phyloP scores from a whole-genome alignment of 2,329 filamentous ascomycete genomes.

The Pseudocercospora fuligena region DNA sequence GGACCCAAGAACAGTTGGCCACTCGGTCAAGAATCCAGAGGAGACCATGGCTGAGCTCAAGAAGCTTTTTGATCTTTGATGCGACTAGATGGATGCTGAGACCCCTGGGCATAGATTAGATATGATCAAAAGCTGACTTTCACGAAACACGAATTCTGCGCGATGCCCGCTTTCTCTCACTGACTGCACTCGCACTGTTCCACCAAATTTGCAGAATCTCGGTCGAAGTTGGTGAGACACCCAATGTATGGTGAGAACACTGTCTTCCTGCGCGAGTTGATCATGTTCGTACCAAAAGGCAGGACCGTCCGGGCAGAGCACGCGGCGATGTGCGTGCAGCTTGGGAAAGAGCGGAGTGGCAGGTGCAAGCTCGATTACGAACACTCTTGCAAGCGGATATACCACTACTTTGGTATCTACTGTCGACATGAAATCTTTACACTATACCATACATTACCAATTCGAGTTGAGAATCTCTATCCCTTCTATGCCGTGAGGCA shows the following conservation, averaged over 20 bases:
- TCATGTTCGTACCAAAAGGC: background rate
- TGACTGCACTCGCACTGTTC: background rate
- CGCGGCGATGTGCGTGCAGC: background rate
- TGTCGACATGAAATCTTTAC: background rate
- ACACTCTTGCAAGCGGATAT: background rate
- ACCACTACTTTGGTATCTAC: background rate
- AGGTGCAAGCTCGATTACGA: background rate
- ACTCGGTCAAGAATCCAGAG: conserved; percentile 78
- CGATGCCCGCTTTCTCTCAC: background rate
- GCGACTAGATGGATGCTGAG: conserved; percentile 9
- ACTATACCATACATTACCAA: background rate
- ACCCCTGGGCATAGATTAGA: conserved; percentile 1
- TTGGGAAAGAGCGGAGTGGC: background rate
- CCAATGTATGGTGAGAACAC: too few relatives aligned
- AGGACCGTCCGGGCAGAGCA: background rate
- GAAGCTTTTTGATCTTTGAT: conserved; percentile 67
- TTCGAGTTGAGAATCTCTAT: background rate
- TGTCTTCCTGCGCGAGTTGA: background rate
- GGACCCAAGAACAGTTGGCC: conserved; percentile 81
- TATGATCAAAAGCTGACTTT: background rate
- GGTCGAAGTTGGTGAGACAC: too few relatives aligned
- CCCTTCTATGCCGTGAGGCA: background rate
- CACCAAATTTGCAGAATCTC: too few relatives aligned
- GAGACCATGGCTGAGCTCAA: conserved; percentile 81
- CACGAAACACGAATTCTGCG: background rate